Evolutionary conservation across 1,284 basidiomycete species (phyloP).

Genomic region (Ceratorhiza oryzae-sativae): DNA sequence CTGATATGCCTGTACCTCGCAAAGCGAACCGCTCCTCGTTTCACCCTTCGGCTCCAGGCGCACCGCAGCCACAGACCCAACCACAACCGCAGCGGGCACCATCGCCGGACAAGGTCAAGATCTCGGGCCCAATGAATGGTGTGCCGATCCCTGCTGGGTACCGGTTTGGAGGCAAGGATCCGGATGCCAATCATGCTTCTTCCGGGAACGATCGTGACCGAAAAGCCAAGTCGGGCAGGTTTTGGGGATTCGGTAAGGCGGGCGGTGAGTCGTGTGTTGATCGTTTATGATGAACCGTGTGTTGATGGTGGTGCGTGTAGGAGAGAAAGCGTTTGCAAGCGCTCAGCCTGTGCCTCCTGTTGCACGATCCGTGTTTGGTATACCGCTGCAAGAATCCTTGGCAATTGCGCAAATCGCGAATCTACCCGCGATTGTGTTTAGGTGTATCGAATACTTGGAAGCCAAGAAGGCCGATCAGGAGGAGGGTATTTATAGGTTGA

Average conservation of each 20-base stretch:
- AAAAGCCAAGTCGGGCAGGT: slow-evolving; percentile 87
- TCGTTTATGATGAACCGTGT: slow-evolving; percentile 44
- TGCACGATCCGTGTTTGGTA: slow-evolving; percentile 86
- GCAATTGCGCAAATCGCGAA: slow-evolving; percentile 88
- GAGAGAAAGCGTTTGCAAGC: neutral
- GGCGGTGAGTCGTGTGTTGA: slow-evolving; percentile 42
- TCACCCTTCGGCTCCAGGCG: slow-evolving; percentile 61
- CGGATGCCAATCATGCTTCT: slow-evolving; percentile 45
- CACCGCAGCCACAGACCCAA: slow-evolving; percentile 20
- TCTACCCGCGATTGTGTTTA: slow-evolving; percentile 93
- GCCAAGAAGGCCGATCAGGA: slow-evolving; percentile 91
- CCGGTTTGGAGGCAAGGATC: slow-evolving; percentile 81
- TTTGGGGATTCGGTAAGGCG: slow-evolving; percentile 76
- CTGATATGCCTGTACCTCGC: slow-evolving; percentile 56
- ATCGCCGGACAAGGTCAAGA: slow-evolving; percentile 79
- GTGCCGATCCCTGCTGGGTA: slow-evolving; percentile 86
- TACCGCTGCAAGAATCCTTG: slow-evolving; percentile 86
- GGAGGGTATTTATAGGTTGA: slow-evolving; percentile 96
- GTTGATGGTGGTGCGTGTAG: neutral
- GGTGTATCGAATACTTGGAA: slow-evolving; percentile 90
- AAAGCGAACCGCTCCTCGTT: slow-evolving; percentile 52
- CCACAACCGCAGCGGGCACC: slow-evolving; percentile 60
- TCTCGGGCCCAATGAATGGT: slow-evolving; percentile 88
- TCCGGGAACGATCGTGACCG: slow-evolving; percentile 69
- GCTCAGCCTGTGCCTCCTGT: slow-evolving; percentile 53